phyloP scores from a whole-genome alignment of 495 filamentous ascomycete species.

The Aspergillus avenaceus region DNA sequence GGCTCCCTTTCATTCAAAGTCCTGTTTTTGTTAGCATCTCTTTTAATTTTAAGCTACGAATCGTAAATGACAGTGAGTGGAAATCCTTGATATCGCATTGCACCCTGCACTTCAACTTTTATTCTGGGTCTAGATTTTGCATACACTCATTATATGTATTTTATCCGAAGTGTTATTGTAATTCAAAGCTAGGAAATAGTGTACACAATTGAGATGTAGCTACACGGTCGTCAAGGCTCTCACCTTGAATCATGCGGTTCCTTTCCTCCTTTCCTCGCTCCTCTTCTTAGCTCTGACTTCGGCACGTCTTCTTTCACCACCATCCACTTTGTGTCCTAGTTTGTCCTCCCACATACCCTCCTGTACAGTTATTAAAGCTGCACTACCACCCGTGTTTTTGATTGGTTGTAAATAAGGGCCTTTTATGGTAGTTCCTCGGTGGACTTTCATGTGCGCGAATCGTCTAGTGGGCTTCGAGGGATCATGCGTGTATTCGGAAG shows the following conservation, averaged over 20 bases:
- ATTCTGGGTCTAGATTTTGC: background rate
- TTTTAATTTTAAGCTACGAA: background rate
- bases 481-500: constrained; percentile 36
- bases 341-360: constrained; percentile 87
- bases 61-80: constrained; percentile 5
- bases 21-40: background rate
- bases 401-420: constrained; percentile 67
- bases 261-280: constrained; percentile 44
- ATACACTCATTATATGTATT: background rate
- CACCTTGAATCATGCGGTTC: constrained; percentile 14
- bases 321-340: constrained; percentile 87
- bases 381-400: constrained; percentile 56
- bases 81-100: background rate
- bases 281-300: constrained; percentile 73
- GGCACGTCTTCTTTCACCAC: constrained; percentile 84
- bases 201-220: background rate
- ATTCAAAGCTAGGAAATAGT: background rate
- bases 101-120: background rate
- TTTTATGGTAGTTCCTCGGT: constrained; percentile 58
- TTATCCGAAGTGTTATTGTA: background rate
- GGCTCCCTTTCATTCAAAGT: background rate
- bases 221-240: background rate
- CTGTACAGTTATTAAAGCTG: constrained; percentile 60
- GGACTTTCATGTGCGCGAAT: constrained; percentile 61
- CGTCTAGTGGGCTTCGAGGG: constrained; percentile 36